A percentile compares a stretch with the other conserved stretches of the same genome.
Evolutionary conservation across 805 yeast species (phyloP).

Genomic region (Wickerhamiella hasegawae): DNA sequence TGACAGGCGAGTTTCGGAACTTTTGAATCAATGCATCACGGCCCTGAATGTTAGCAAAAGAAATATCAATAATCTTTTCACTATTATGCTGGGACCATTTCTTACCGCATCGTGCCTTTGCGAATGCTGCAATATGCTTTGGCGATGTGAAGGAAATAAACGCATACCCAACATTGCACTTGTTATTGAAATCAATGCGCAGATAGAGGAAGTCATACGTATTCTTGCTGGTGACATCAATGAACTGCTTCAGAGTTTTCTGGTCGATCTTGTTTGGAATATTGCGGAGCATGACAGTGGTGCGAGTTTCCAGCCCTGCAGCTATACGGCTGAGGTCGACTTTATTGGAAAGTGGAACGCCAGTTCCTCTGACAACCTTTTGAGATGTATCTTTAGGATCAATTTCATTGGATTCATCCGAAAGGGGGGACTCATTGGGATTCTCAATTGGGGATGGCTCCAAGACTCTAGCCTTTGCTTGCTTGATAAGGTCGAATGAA

Average conservation of each 20-base stretch:
- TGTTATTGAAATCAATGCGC: conserved; percentile 36
- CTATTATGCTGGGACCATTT: conserved; percentile 34
- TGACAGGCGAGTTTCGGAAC: conserved; percentile 34
- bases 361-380: too few species aligned
- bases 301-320: conserved; percentile 22
- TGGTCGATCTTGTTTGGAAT: conserved; percentile 38
- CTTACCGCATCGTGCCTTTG: conserved; percentile 30
- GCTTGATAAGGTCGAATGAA: too few species aligned
- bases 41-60: conserved; percentile 39
- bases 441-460: too few species aligned
- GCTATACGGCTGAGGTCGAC: conserved; percentile 2
- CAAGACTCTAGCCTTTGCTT: too few species aligned
- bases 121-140: conserved; percentile 29
- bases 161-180: conserved; percentile 42
- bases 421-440: too few species aligned
- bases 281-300: conserved; percentile 37
- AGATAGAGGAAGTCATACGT: conserved; percentile 28
- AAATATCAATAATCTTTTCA: conserved; percentile 34
- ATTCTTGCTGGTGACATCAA: conserved; percentile 29
- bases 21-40: conserved; percentile 29
- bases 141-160: conserved; percentile 34
- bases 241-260: conserved; percentile 28
- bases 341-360: conserved; percentile 1
- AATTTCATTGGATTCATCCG: too few species aligned
- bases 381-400: too few species aligned